Evolutionary conservation across 208 protist species (phyloP).

Genomic region (Balamuthia mandrillaris): DNA sequence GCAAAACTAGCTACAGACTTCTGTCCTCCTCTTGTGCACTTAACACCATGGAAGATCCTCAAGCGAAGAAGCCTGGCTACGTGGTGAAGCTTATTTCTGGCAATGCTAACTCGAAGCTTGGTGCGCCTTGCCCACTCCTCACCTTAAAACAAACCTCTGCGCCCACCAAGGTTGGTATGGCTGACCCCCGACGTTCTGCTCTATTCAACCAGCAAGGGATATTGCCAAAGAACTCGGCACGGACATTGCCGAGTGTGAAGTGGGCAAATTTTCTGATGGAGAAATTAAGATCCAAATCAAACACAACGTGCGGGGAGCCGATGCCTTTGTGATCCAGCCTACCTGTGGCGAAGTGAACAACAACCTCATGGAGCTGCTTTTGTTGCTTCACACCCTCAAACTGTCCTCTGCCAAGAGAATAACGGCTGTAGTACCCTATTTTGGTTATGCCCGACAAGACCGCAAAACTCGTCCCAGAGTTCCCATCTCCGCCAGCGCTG

Average conservation of each 20-base stretch:
- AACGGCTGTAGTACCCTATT: constrained; percentile 88
- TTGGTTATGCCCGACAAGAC: constrained; percentile 85
- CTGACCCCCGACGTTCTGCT: no score
- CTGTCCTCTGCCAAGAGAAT: constrained; percentile 55
- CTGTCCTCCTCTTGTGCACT: no score
- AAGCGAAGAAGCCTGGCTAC: background rate
- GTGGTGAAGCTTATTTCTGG: background rate
- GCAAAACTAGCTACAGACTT: no score
- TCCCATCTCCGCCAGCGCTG: constrained; percentile 86
- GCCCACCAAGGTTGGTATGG: no score
- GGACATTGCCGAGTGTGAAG: background rate
- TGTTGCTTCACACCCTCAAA: constrained; percentile 51
- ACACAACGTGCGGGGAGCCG: constrained; percentile 87
- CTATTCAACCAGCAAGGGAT: no score
- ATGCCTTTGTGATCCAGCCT: constrained; percentile 94
- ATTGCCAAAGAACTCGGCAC: background rate
- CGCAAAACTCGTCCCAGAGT: constrained; percentile 84
- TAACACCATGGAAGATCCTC: no score
- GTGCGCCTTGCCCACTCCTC: no score
- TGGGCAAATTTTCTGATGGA: constrained; percentile 41
- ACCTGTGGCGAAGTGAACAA: constrained; percentile 90
- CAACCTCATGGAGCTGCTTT: constrained; percentile 82
- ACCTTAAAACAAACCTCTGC: no score
- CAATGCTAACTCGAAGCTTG: background rate
- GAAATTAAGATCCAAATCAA: constrained; percentile 79